Evolutionary conservation across 495 filamentous ascomycete species (phyloP), one percentile per base, ranked within the genome.

Genomic region (Lasiosphaeria hispida): DNA sequence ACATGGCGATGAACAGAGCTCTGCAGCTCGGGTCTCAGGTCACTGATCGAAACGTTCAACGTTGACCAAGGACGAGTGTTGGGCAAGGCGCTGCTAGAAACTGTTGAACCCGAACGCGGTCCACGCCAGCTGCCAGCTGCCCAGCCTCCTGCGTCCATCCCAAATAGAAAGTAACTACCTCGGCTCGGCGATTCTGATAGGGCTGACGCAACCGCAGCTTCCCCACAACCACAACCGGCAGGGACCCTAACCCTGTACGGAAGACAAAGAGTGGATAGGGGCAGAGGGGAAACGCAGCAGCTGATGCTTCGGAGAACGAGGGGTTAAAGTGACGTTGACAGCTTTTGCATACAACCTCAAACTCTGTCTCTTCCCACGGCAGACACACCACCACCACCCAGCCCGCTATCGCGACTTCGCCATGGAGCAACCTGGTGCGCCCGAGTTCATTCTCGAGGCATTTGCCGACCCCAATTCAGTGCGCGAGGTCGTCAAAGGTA

Each of bases 401-500:
- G 17, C 19, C 47, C 10, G 33, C 45, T n/a, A 64, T 11, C 35
- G 34, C 37, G 34, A 19, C 33, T 30, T 39, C 2, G 42, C 60
- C 58, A 83, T 83, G 81, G 78, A 82, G 52, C 70, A 73, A 60
- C 77, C 72, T 49, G 80, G 79, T 67, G 84, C 88, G 66, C 89
- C 88, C 63, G 88, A 92, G 71, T 92, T 91, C 76, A 86, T 87
- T 59, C 80, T 93, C 69, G 89, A 93, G 72, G 86, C 91, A 63
- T 89, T 92, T 70, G 87, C 88, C 58, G 90, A 92, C 70, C 88
- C 87, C 44, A 80, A 79, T 23, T 87, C 85, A 62, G 89, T 96
- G 62, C 89, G 89, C 68, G 94, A 97, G 72, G 85, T 98, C 17
- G 83, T 97, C 33, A 90, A 92, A 83, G 93, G 94, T 96, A 75